phyloP scores from a whole-genome alignment of 2,329 filamentous ascomycete genomes.

The Sporothrix brunneoviolacea region DNA sequence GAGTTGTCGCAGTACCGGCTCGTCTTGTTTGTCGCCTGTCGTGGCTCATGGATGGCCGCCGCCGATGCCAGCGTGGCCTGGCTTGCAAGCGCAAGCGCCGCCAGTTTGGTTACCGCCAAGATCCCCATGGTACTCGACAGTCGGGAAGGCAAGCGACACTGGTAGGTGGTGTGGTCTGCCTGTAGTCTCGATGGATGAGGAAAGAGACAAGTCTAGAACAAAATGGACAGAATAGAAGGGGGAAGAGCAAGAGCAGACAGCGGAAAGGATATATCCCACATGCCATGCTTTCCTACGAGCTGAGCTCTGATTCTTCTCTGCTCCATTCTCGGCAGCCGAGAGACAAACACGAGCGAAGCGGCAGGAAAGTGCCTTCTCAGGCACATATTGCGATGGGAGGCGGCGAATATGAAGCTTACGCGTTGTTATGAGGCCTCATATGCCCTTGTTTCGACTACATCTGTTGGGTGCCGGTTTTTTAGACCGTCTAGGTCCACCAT shows the following conservation, averaged over 20 bases:
- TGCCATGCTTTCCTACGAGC: background rate
- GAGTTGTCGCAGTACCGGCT: conserved; percentile 20
- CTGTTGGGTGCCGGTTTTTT: background rate
- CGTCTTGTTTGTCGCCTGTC: background rate
- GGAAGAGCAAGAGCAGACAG: background rate
- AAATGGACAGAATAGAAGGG: background rate
- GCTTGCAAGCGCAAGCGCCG: conserved; percentile 6
- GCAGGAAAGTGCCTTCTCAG: background rate
- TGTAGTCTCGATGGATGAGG: background rate
- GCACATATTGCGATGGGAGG: conserved; percentile 1
- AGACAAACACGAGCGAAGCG: background rate
- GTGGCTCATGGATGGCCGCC: background rate
- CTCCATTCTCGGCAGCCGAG: background rate
- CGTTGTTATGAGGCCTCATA: background rate
- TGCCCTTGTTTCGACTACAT: too few species aligned
- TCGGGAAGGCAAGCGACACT: background rate
- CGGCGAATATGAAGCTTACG: conserved; percentile 7
- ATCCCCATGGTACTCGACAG: background rate
- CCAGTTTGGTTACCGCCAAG: background rate
- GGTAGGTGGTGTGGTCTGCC: background rate
- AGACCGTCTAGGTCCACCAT: background rate
- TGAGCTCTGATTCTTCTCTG: too few species aligned
- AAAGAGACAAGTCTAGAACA: background rate
- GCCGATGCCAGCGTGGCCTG: background rate
- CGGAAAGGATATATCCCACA: background rate